Evolutionary conservation across 495 filamentous ascomycete species (phyloP).

Genomic region (Penicillium bovifimosum): DNA sequence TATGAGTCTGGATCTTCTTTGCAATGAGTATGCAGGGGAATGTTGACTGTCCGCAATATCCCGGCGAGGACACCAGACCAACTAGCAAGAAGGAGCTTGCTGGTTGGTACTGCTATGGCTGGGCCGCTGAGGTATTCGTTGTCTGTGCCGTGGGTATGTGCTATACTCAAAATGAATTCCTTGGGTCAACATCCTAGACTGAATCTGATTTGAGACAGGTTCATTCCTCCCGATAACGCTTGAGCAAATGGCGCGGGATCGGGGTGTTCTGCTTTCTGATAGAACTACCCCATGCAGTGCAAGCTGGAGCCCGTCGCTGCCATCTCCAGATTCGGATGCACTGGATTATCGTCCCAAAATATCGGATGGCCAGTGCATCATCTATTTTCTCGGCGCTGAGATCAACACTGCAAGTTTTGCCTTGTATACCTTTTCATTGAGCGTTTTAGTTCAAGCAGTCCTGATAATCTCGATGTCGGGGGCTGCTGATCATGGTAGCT

Average conservation of each 20-base stretch:
- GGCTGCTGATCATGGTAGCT: conserved; percentile 91
- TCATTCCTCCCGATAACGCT: conserved; percentile 97
- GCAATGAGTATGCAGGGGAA: conserved; percentile 25
- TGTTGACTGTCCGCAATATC: conserved; percentile 47
- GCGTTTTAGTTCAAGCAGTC: conserved; percentile 80
- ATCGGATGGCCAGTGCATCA: conserved; percentile 63
- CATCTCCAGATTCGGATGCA: conserved; percentile 9
- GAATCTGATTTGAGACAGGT: conserved; percentile 39
- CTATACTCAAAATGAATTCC: neutral
- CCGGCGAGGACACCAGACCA: conserved; percentile 78
- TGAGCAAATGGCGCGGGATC: conserved; percentile 87
- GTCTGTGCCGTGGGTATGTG: conserved; percentile 76
- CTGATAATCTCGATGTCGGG: conserved; percentile 93
- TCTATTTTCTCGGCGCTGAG: conserved; percentile 74
- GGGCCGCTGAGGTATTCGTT: conserved; percentile 96
- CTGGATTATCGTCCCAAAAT: conserved; percentile 23
- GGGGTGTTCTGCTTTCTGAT: conserved; percentile 76
- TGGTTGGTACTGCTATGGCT: conserved; percentile 95
- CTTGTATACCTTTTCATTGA: conserved; percentile 95
- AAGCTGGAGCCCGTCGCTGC: conserved; percentile 34
- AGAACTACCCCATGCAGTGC: conserved; percentile 62
- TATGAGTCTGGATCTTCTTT: neutral
- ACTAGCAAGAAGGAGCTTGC: conserved; percentile 83
- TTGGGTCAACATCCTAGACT: neutral
- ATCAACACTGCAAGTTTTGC: conserved; percentile 97